Percentiles rank a stretch among this genome's conserved stretches.
These are phyloP conservation scores for Phalaenopsis hybrid DNA, from an alignment of 116 monocot genomes.

Conservation along the genomic window DNA sequence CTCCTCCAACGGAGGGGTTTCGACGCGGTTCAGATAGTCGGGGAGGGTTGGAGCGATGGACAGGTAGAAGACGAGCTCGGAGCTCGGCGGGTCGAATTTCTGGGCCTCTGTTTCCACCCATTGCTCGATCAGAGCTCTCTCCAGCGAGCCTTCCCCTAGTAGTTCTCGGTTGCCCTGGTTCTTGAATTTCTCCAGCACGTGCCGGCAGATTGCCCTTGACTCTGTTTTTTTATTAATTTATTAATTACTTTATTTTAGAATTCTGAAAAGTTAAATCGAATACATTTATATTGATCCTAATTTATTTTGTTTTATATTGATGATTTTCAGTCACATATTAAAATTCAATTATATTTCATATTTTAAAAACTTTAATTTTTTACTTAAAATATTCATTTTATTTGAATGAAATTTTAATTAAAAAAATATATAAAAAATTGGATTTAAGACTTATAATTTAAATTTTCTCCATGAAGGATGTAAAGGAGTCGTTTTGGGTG, in stretches of 20 bases:
- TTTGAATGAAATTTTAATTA: too few relatives aligned
- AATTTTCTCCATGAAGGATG: too few relatives aligned
- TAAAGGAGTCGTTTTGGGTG: too few relatives aligned
- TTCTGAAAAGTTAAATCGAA: too few relatives aligned
- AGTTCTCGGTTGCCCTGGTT: constrained; percentile 21
- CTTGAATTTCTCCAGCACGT: constrained; percentile 12
- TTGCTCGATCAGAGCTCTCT: constrained; percentile 44
- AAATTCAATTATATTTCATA: too few relatives aligned
- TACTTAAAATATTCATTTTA: too few relatives aligned
- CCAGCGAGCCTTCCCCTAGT: constrained; percentile 18
- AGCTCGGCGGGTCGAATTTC: constrained; percentile 52
- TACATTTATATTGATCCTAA: too few relatives aligned
- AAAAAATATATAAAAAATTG: too few relatives aligned
- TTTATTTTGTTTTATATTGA: too few relatives aligned
- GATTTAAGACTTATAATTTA: too few relatives aligned
- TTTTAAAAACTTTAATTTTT: too few relatives aligned
- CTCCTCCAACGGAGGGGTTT: constrained; percentile 11
- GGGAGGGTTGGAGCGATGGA: constrained; percentile 49
- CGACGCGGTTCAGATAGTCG: constrained; percentile 10
- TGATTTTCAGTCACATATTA: too few relatives aligned
- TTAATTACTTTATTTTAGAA: background rate
- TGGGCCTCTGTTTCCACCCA: constrained; percentile 60
- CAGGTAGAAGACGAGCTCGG: constrained; percentile 45
- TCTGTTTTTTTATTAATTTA: constrained; percentile 6
- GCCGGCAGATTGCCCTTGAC: constrained; percentile 23